Percentiles rank a stretch among this genome's conserved stretches.
These are phyloP conservation scores for Neurospora sp. DNA, from an alignment of 495 filamentous ascomycete genomes.

Conservation along the genomic window DNA sequence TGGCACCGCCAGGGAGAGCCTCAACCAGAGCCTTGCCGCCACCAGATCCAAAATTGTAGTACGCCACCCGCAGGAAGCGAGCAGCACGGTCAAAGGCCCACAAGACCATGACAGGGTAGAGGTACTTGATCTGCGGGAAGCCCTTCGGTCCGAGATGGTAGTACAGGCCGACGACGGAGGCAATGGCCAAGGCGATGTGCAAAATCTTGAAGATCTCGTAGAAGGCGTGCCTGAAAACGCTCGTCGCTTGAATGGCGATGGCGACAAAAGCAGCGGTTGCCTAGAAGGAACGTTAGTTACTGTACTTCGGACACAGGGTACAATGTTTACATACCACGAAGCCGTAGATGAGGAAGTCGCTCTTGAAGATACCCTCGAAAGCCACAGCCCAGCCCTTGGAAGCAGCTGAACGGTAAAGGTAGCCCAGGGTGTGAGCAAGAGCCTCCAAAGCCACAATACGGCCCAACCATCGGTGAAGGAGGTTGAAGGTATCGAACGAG, in stretches of 20 bases:
- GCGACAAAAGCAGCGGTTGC: slow-evolving; percentile 48
- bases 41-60: slow-evolving; percentile 58
- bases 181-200: slow-evolving; percentile 58
- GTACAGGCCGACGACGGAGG: slow-evolving; percentile 57
- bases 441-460: slow-evolving; percentile 59
- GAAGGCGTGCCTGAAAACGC: slow-evolving; percentile 73
- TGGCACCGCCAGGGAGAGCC: slow-evolving; percentile 53
- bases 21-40: slow-evolving; percentile 50
- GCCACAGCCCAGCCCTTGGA: slow-evolving; percentile 37
- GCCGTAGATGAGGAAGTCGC: slow-evolving; percentile 37
- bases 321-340: slow-evolving; percentile 40
- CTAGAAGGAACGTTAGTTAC: slow-evolving; percentile 24
- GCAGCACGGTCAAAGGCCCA: slow-evolving; percentile 56
- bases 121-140: slow-evolving; percentile 52
- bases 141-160: slow-evolving; percentile 54
- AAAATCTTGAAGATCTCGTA: slow-evolving; percentile 78
- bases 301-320: neutral
- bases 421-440: slow-evolving; percentile 51
- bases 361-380: slow-evolving; percentile 21
- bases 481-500: slow-evolving; percentile 68
- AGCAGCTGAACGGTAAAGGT: slow-evolving; percentile 16
- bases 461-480: slow-evolving; percentile 71
- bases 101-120: slow-evolving; percentile 47
- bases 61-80: slow-evolving; percentile 43
- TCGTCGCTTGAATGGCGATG: slow-evolving; percentile 61